Evolutionary conservation across 352 stramenopile species (phyloP).

Genomic region (Pythium insidiosum): DNA sequence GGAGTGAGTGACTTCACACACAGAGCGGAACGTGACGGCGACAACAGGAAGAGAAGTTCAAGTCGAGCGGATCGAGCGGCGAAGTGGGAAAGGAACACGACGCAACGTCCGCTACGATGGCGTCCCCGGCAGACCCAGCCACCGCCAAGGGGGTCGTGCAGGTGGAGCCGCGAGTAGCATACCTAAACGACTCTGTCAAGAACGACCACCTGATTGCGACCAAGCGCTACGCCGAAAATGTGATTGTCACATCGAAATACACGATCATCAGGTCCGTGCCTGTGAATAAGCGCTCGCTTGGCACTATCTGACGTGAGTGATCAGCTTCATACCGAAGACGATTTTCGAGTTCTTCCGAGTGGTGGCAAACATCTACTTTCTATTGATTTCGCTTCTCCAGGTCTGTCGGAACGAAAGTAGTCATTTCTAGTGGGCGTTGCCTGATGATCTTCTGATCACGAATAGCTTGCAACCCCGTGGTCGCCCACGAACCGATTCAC

Average conservation of each 20-base stretch:
- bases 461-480: slow-evolving; percentile 48
- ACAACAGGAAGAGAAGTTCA: too few relatives aligned
- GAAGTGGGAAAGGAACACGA: too few relatives aligned
- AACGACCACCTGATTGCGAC: slow-evolving; percentile 43
- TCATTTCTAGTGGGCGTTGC: too few relatives aligned
- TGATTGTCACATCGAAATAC: slow-evolving; percentile 90
- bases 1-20: too few relatives aligned
- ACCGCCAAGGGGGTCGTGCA: not conserved
- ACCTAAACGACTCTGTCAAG: slow-evolving; percentile 39
- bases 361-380: slow-evolving; percentile 93
- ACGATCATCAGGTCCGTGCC: slow-evolving; percentile 35
- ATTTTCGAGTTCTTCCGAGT: slow-evolving; percentile 92
- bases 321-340: slow-evolving; percentile 91
- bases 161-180: slow-evolving; percentile 31
- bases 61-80: too few relatives aligned
- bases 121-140: not conserved
- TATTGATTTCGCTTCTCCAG: slow-evolving; percentile 90
- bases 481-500: slow-evolving; percentile 68
- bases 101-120: too few relatives aligned
- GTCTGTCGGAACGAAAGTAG: slow-evolving; percentile 6
- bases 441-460: too few relatives aligned
- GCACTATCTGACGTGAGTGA: not conserved
- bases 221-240: slow-evolving; percentile 62
- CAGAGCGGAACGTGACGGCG: too few relatives aligned
- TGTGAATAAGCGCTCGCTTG: not conserved